Evolutionary conservation across 2,329 filamentous ascomycete species (phyloP).

Genomic region (Trichoderma sp.): DNA sequence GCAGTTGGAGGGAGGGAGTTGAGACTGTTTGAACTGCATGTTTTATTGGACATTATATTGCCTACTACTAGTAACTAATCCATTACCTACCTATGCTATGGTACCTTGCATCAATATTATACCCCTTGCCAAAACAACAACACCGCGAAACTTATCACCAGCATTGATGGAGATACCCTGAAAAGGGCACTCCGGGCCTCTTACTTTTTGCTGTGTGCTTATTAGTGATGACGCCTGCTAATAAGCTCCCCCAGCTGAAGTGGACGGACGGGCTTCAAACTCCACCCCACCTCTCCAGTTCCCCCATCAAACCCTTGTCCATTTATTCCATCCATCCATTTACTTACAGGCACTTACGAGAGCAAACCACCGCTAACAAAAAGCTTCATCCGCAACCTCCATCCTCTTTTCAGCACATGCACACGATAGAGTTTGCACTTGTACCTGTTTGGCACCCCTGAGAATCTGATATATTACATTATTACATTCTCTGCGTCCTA

Average conservation of each 20-base stretch:
- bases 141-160: background rate
- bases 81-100: too few relatives aligned
- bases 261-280: too few relatives aligned
- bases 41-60: background rate
- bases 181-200: background rate
- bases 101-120: background rate
- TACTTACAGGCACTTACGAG: background rate
- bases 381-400: background rate
- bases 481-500: background rate
- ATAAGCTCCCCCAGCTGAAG: background rate
- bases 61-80: background rate
- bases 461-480: background rate
- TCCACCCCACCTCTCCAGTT: too few relatives aligned
- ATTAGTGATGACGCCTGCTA: background rate
- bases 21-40: background rate
- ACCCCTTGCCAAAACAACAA: background rate
- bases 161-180: background rate
- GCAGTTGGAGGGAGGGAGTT: background rate
- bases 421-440: conserved; percentile 1
- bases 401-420: background rate
- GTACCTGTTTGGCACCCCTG: background rate
- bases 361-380: background rate
- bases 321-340: background rate
- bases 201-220: background rate
- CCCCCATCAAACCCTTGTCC: too few relatives aligned